Base-by-base conservation (phyloP, 192 early-diverging fungal genomes). In the Umbelopsis ramanniana region DNA sequence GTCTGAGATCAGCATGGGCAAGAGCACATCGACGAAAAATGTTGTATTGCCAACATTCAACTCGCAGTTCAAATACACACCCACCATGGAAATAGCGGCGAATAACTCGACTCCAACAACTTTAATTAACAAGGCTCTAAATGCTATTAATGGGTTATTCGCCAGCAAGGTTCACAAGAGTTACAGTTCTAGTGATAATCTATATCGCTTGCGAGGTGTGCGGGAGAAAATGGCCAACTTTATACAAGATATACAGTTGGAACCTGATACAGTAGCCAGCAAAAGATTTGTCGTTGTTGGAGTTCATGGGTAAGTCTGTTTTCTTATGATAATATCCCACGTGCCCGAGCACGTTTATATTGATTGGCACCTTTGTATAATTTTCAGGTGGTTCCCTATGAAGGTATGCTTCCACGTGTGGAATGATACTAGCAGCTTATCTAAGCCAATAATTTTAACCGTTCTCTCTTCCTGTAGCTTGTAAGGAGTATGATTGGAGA, bases 401-500 rank as follows among this genome's bases (percentile, higher is more conserved):
- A 90, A 89, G 67, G 79, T 81, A 75, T 53, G 19, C 6, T 0
- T 68, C 0, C 23, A 26, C 11, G 57, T 71, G 46, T 12, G 7
- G 17, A 4, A 14, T 6, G 43, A 38, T 35, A 29, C 52, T 54
- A 3, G 46, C 83, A n/a, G 67, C 86, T 21, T 76, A 77, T 37
- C 68, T 72, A 46, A 70, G n/a, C 55, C 54, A 29, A 35, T 68
- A 54, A 48, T 47, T 24, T 45, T 38, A 29, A 37, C 43, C 19
- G 43, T 46, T 45, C 54, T 21, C 7, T 19, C 46, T 43, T 71
- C 4, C 9, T 23, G 40, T 68, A 80, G 79, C 84, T 88, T 69
- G 83, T 92, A 46, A 81, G 88, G 54, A 87, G 83, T 73, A 86
- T 96, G 24, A 88, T 95, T 29, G 97, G 97, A 9, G 94, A 96